Conservation (phyloP, 2,329 filamentous ascomycete genomes). For the Hypoxylon sp. region DNA sequence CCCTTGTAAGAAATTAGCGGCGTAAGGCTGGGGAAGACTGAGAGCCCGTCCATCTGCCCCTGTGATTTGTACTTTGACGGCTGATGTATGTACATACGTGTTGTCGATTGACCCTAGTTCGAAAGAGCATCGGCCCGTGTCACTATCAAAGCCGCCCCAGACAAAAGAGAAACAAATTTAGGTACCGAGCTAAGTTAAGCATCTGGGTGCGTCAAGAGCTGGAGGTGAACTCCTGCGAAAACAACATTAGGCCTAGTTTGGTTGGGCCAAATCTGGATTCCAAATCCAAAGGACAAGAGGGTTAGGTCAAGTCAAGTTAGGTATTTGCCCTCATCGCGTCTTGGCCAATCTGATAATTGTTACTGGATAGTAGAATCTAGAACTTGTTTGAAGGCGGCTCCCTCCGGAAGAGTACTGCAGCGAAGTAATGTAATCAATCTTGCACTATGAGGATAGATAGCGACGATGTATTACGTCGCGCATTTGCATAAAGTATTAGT, state of each 20-base stretch:
- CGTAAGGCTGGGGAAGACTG: conserved; percentile 27
- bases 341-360: conserved; percentile 4
- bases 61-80: conserved; percentile 12
- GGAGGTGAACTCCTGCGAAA: neutral
- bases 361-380: no score
- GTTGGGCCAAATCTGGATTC: neutral
- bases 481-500: conserved; percentile 17
- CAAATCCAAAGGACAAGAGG: neutral
- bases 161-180: no score
- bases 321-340: no score
- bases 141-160: neutral
- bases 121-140: conserved; percentile 1
- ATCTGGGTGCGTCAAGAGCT: no score
- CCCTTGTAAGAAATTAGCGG: conserved; percentile 30
- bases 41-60: no score
- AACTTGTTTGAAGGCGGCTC: no score
- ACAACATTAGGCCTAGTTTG: conserved; percentile 8
- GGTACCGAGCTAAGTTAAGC: no score
- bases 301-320: no score
- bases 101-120: no score
- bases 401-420: neutral
- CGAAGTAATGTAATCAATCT: conserved; percentile 16
- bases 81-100: conserved; percentile 2
- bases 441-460: conserved; percentile 18
- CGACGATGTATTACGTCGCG: no score